These are phyloP conservation scores for Pyrenula massariospora DNA, from an alignment of 495 filamentous ascomycete species.

Conservation along the genomic window DNA sequence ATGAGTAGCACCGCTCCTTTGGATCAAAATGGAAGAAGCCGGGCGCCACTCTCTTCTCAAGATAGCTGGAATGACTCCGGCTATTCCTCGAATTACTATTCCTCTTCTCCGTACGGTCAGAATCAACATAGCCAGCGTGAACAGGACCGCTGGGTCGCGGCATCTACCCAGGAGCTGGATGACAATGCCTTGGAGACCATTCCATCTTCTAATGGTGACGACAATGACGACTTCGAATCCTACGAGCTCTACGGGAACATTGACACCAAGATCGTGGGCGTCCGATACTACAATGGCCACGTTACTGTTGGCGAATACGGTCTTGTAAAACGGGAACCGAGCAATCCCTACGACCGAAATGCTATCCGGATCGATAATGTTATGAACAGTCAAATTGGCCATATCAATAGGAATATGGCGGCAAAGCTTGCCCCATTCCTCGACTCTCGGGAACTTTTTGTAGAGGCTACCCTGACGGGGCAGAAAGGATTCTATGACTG, in stretches of 20 bases:
- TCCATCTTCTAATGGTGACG: background rate
- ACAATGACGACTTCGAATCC: background rate
- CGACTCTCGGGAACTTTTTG: slow-evolving; percentile 35
- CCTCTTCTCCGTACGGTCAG: background rate
- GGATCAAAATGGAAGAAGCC: background rate
- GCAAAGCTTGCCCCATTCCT: slow-evolving; percentile 48
- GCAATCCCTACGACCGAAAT: slow-evolving; percentile 65
- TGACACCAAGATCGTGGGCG: slow-evolving; percentile 65
- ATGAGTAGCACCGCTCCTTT: background rate
- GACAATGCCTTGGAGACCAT: background rate
- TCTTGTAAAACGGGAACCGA: slow-evolving; percentile 52
- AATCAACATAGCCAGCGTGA: background rate
- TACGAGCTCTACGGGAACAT: slow-evolving; percentile 16
- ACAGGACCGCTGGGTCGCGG: background rate
- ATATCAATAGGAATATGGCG: slow-evolving; percentile 56
- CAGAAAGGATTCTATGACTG: slow-evolving; percentile 53
- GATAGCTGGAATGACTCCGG: background rate
- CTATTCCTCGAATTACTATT: too few relatives aligned
- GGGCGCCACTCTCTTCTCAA: background rate
- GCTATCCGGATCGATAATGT: slow-evolving; percentile 75
- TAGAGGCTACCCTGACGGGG: slow-evolving; percentile 60
- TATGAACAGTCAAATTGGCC: slow-evolving; percentile 67
- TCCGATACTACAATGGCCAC: slow-evolving; percentile 63
- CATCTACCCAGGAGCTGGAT: background rate
- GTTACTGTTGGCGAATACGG: slow-evolving; percentile 65